Conservation (phyloP, 1,139 yeast species). For the Geotrichum macrosporum region DNA sequence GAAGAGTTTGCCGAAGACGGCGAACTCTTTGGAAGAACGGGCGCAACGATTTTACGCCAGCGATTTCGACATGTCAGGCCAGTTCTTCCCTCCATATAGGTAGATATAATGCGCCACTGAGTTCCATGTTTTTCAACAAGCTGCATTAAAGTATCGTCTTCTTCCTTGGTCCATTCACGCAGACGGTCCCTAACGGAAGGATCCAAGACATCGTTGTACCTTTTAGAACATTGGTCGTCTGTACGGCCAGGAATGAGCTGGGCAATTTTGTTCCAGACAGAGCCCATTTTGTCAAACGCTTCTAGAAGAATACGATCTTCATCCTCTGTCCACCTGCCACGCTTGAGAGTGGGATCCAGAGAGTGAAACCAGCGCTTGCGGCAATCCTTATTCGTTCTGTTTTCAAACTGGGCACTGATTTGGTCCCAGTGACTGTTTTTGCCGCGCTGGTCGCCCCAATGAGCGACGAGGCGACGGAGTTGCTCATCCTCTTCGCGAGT, state of each 20-base stretch:
- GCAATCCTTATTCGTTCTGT: constrained; percentile 85
- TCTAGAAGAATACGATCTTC: constrained; percentile 66
- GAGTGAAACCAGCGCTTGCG: constrained; percentile 87
- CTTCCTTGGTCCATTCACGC: constrained; percentile 74
- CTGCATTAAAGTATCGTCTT: constrained; percentile 63
- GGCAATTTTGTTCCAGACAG: constrained; percentile 84
- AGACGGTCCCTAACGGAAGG: constrained; percentile 75
- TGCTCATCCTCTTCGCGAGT: constrained; percentile 69
- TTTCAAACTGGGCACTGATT: constrained; percentile 61
- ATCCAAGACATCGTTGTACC: constrained; percentile 84
- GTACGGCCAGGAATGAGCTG: constrained; percentile 75
- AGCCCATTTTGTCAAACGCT: constrained; percentile 66
- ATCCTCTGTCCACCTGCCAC: constrained; percentile 85
- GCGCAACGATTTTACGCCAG: constrained; percentile 82
- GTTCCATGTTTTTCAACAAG: constrained; percentile 76
- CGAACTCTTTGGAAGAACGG: constrained; percentile 47
- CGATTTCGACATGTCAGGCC: constrained; percentile 86
- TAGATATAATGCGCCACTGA: constrained; percentile 80
- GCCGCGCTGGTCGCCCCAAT: constrained; percentile 89
- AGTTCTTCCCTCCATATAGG: constrained; percentile 71
- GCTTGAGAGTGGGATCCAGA: constrained; percentile 70
- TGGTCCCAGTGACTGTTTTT: constrained; percentile 65
- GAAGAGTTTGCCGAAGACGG: neutral
- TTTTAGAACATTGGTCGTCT: constrained; percentile 90
- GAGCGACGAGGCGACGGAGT: constrained; percentile 63